These are phyloP conservation scores for Tagetes erecta DNA, from an alignment of 129 eudicot genomes.

Conservation along the genomic window DNA sequence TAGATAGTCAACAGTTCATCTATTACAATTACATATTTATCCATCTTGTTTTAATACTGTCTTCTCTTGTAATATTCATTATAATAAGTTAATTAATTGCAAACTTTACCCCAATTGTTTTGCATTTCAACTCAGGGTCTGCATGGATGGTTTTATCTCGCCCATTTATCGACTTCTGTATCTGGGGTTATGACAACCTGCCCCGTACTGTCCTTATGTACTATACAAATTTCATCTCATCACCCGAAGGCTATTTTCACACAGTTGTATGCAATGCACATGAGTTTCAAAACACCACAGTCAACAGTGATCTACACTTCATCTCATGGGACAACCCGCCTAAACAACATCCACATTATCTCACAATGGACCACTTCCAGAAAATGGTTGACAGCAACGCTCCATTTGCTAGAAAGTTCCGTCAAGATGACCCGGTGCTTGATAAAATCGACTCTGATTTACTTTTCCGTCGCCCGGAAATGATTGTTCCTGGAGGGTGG, in stretches of 20 bases:
- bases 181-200: constrained; percentile 82
- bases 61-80: background rate
- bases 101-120: background rate
- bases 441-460: constrained; percentile 63
- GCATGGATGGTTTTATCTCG: constrained; percentile 79
- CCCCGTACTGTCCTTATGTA: constrained; percentile 74
- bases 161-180: constrained; percentile 59
- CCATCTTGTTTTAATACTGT: background rate
- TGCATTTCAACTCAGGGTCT: constrained; percentile 49
- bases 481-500: constrained; percentile 76
- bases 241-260: constrained; percentile 83
- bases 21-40: no score
- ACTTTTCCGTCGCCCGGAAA: constrained; percentile 45
- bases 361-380: constrained; percentile 43
- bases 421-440: constrained; percentile 52
- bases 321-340: constrained; percentile 86
- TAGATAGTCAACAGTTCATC: no score
- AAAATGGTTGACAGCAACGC: constrained; percentile 60
- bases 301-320: constrained; percentile 69
- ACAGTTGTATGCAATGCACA: constrained; percentile 67
- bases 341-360: constrained; percentile 68
- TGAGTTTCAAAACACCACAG: constrained; percentile 57
- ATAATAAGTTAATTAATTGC: background rate
- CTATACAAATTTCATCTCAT: constrained; percentile 68
- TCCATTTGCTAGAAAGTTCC: constrained; percentile 76